Evolutionary conservation across 345 rosid genomes (phyloP), one percentile per base, ranked within the genome.

Genomic region (Acer saccharum): DNA sequence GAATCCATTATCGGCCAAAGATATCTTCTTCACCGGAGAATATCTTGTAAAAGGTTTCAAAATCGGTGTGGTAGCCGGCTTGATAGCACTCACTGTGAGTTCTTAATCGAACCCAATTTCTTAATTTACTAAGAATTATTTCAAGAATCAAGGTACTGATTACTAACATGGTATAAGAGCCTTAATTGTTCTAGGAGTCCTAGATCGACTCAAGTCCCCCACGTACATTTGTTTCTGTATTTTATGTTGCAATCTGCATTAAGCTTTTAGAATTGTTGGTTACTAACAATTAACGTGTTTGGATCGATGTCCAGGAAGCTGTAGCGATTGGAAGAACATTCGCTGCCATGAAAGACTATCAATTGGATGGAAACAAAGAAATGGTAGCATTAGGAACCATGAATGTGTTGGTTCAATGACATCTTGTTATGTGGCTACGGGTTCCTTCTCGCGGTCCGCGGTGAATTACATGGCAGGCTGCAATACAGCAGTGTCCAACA

Each of bases 291-390:
- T 35, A 35, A 35, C 0, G 39, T 35, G 39, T 35, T 35, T 35
- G 39, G 39, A 35, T 35, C 6, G 39, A 35, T 35, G 39, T 35
- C 57, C 86, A 93, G 98, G 99, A 96, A 90, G 99, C 98, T 43
- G 81, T 83, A 76, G 98, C 98, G n/a, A 96, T 94, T 63, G 99
- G 98, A 83, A 92, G 99, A 87, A 96, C 98, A 1, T 96, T 96
- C 82, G 99, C 98, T 43, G 65, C 90, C 29, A 92, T 90, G 98
- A 94, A 96, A 81, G 99, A 96, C 82, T 94, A 96, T 82, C 94
- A 91, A 73, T 68, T 96, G 8, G 98, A 94, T 69, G 98, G 98
- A 65, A 96, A 94, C 90, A 96, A 89, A 83, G 98, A 96, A 86
- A 96, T 96, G 99, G 89, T 96, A 63, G 98, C 99, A 18, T 82